Percentiles rank a stretch among this genome's conserved stretches.
Conservation (phyloP, 305 asterid genomes). For the Fraxinus velutina region DNA sequence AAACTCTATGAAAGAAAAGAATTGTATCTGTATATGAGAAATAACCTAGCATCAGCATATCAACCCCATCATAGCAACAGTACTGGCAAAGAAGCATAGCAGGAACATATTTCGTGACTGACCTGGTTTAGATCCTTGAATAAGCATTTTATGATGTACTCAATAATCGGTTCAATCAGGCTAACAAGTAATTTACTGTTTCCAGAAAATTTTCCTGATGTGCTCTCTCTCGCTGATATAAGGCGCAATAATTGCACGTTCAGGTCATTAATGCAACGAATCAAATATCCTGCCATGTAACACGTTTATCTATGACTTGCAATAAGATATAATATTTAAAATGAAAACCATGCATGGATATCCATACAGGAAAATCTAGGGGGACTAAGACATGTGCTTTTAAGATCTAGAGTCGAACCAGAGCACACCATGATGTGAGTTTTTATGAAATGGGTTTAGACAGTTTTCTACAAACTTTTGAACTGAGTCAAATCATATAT, state of each 20-base stretch:
- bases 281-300: constrained; percentile 58
- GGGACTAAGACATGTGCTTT: constrained; percentile 4
- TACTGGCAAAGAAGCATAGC: constrained; percentile 25
- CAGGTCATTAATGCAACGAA: constrained; percentile 66
- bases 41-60: constrained; percentile 15
- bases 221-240: constrained; percentile 36
- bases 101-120: constrained; percentile 24
- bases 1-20: constrained; percentile 4
- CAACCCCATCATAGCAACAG: constrained; percentile 21
- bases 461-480: background rate
- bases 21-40: background rate
- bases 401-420: constrained; percentile 11
- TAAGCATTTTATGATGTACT: constrained; percentile 57
- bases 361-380: constrained; percentile 8
- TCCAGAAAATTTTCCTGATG: constrained; percentile 37
- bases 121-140: constrained; percentile 69
- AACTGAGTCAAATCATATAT: background rate
- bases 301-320: constrained; percentile 25
- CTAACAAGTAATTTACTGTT: constrained; percentile 41
- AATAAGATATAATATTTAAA: constrained; percentile 12
- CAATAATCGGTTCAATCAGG: constrained; percentile 72
- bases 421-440: background rate
- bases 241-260: constrained; percentile 45
- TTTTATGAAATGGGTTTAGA: constrained; percentile 11
- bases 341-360: constrained; percentile 9